These are phyloP conservation scores for Umbelopsis sp. DNA, from an alignment of 192 early-diverging fungal species.

Conservation along the genomic window DNA sequence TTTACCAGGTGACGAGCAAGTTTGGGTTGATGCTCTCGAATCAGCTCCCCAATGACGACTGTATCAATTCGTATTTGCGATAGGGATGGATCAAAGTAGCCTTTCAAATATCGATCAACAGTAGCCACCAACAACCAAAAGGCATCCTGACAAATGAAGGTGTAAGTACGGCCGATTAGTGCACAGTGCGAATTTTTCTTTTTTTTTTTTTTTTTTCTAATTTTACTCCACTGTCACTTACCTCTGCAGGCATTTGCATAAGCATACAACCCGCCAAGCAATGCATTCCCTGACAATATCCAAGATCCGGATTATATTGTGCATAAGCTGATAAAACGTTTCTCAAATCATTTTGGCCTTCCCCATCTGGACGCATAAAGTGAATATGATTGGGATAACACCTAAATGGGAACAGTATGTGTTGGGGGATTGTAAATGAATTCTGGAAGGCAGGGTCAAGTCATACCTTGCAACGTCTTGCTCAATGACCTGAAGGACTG, in stretches of 20 bases:
- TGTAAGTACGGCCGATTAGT: background rate
- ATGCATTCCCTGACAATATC: conserved; percentile 98
- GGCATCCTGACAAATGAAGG: conserved; percentile 68
- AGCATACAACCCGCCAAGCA: conserved; percentile 88
- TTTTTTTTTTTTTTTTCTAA: no score
- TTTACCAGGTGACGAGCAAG: conserved; percentile 71
- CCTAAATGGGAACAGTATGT: conserved; percentile 34
- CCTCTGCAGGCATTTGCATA: conserved; percentile 77
- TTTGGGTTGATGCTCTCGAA: conserved; percentile 67
- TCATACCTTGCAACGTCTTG: conserved; percentile 65
- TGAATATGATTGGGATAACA: conserved; percentile 90
- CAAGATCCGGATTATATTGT: conserved; percentile 79
- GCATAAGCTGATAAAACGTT: conserved; percentile 84
- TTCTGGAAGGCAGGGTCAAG: background rate
- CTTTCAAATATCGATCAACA: conserved; percentile 71
- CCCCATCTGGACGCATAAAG: conserved; percentile 70
- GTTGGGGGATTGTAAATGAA: no score
- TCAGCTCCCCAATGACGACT: conserved; percentile 74
- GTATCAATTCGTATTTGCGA: conserved; percentile 81
- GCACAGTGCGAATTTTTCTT: background rate
- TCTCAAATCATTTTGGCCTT: conserved; percentile 79
- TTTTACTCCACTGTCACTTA: no score
- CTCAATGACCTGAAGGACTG: conserved; percentile 90
- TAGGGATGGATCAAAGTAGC: conserved; percentile 77
- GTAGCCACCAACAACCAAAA: conserved; percentile 89